Evolutionary conservation across 805 yeast species (phyloP).

Genomic region (Yamadazyma takamatsuzukensis): DNA sequence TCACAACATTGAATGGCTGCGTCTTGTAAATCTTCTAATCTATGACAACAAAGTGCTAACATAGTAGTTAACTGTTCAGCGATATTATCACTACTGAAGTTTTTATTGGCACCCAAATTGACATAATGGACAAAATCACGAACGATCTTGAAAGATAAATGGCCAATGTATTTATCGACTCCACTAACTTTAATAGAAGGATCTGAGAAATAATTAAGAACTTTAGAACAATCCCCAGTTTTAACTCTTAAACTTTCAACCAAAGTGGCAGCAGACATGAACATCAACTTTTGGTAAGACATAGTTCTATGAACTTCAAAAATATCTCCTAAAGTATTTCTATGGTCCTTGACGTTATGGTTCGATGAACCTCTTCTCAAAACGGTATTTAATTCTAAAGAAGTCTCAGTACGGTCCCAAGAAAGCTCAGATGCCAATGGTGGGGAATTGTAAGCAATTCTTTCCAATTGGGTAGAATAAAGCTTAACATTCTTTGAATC

Average conservation of each 20-base stretch:
- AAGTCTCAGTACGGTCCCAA: slow-evolving; percentile 82
- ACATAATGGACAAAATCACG: slow-evolving; percentile 52
- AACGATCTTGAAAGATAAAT: slow-evolving; percentile 57
- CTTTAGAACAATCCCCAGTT: slow-evolving; percentile 77
- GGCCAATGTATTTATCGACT: slow-evolving; percentile 64
- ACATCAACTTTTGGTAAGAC: slow-evolving; percentile 79
- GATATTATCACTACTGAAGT: slow-evolving; percentile 51
- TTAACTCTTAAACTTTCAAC: slow-evolving; percentile 76
- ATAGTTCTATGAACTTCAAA: slow-evolving; percentile 49
- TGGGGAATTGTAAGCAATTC: slow-evolving; percentile 84
- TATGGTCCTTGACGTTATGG: slow-evolving; percentile 73
- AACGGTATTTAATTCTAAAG: slow-evolving; percentile 87
- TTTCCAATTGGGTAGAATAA: slow-evolving; percentile 48
- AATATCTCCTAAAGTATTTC: slow-evolving; percentile 51
- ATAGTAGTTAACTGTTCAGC: slow-evolving; percentile 69
- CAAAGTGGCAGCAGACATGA: slow-evolving; percentile 75
- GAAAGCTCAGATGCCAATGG: slow-evolving; percentile 80
- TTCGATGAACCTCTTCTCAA: slow-evolving; percentile 86
- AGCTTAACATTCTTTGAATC: slow-evolving; percentile 50
- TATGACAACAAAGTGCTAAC: slow-evolving; percentile 71
- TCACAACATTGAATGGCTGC: slow-evolving; percentile 80
- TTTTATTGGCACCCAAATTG: slow-evolving; percentile 49
- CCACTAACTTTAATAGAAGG: slow-evolving; percentile 65
- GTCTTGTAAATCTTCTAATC: slow-evolving; percentile 69
- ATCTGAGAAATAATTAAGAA: slow-evolving; percentile 77